A percentile compares a stretch with the other conserved stretches of the same genome.
Conservation (phyloP, 2,329 filamentous ascomycete species). For the Metarhizium sp. region DNA sequence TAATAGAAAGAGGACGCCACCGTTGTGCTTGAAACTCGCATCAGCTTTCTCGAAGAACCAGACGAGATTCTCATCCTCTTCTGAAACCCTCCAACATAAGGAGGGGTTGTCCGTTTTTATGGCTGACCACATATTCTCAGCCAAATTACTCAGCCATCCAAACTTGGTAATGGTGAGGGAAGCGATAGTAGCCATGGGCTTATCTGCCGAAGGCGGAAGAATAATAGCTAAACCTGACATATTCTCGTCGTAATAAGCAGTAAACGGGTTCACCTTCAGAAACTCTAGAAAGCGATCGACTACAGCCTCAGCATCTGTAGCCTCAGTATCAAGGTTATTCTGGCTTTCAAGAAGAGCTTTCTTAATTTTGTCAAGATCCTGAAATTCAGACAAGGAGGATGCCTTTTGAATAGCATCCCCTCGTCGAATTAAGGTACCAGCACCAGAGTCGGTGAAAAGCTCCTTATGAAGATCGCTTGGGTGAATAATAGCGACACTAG, state of each 20-base stretch:
- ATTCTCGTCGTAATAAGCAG: slow-evolving; percentile 86
- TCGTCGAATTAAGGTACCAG: slow-evolving; percentile 83
- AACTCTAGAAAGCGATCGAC: slow-evolving; percentile 82
- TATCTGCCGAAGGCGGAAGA: slow-evolving; percentile 58
- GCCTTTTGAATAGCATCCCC: slow-evolving; percentile 81
- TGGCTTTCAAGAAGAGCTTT: slow-evolving; percentile 73
- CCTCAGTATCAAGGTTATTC: slow-evolving; percentile 46
- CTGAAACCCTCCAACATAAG: slow-evolving; percentile 92
- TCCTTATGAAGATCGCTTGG: slow-evolving; percentile 94
- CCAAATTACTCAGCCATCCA: slow-evolving; percentile 89
- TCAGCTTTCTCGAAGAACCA: slow-evolving; percentile 99
- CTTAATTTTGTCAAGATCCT: slow-evolving; percentile 63
- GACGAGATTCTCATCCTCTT: slow-evolving; percentile 90
- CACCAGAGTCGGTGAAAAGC: slow-evolving; percentile 90
- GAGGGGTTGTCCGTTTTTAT: slow-evolving; percentile 91
- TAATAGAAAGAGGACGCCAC: slow-evolving; percentile 97
- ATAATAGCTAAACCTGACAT: slow-evolving; percentile 92
- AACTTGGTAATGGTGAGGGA: slow-evolving; percentile 90
- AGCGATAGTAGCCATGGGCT: slow-evolving; percentile 70
- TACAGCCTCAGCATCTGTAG: slow-evolving; percentile 61
- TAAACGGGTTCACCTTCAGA: slow-evolving; percentile 70
- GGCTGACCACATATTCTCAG: slow-evolving; percentile 87
- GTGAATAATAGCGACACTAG: slow-evolving; percentile 95
- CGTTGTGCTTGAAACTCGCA: slow-evolving; percentile 75
- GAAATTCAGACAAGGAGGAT: slow-evolving; percentile 62